Conservation (phyloP, 1,284 basidiomycete species). For the Trametes sp. region DNA sequence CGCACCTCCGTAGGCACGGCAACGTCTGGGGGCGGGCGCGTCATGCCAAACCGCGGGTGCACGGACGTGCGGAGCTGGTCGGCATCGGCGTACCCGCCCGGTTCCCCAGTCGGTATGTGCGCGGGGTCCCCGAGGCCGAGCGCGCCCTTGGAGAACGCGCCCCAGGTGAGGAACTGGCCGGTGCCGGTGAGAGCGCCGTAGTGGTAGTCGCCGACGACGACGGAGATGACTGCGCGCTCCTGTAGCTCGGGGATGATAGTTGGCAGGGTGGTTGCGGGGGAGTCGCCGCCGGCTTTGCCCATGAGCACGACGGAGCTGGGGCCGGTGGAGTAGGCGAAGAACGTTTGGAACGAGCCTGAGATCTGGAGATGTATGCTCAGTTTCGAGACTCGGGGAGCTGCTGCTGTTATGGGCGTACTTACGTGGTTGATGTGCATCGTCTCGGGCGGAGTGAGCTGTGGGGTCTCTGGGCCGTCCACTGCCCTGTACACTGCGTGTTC, state of each 20-base stretch:
- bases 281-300: slow-evolving; percentile 55
- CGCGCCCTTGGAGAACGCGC: slow-evolving; percentile 78
- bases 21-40: slow-evolving; percentile 54
- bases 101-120: slow-evolving; percentile 55
- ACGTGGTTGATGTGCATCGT: slow-evolving; percentile 77
- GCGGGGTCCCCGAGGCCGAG: slow-evolving; percentile 83
- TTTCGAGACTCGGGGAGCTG: not conserved
- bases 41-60: slow-evolving; percentile 35
- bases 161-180: slow-evolving; percentile 88
- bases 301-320: slow-evolving; percentile 71
- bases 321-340: slow-evolving; percentile 84
- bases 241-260: slow-evolving; percentile 76
- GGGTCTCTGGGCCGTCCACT: slow-evolving; percentile 34
- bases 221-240: slow-evolving; percentile 78
- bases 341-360: slow-evolving; percentile 83
- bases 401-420: slow-evolving; percentile 34
- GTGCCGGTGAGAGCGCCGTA: slow-evolving; percentile 80
- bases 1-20: slow-evolving; percentile 70
- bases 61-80: slow-evolving; percentile 44
- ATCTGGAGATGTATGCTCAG: slow-evolving; percentile 57
- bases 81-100: slow-evolving; percentile 64
- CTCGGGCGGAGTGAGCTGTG: slow-evolving; percentile 36
- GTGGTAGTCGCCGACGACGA: slow-evolving; percentile 91
- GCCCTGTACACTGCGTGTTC: slow-evolving; percentile 49
- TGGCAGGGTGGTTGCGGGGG: slow-evolving; percentile 50